Conservation (phyloP, 2,329 filamentous ascomycete genomes). For the Verticillium isaacii region DNA sequence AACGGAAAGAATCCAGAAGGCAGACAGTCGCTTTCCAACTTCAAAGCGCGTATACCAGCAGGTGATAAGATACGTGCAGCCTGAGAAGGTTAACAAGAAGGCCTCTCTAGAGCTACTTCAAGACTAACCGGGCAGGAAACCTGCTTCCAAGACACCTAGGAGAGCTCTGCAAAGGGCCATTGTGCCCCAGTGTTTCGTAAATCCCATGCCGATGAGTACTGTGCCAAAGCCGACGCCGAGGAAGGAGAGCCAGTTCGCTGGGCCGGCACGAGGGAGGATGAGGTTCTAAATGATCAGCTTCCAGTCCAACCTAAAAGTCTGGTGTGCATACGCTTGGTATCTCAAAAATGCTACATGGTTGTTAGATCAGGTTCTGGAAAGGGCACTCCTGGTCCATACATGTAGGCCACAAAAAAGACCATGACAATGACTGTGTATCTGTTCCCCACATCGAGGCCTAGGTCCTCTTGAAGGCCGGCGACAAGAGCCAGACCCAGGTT, state of each 20-base stretch:
- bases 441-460: conserved; percentile 9
- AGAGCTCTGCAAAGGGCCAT: conserved; percentile 20
- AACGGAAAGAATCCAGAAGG: conserved; percentile 9
- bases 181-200: conserved; percentile 18
- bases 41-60: conserved; percentile 31
- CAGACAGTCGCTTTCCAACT: conserved; percentile 19
- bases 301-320: conserved; percentile 2
- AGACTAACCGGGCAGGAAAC: conserved; percentile 19
- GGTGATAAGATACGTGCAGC: conserved; percentile 27
- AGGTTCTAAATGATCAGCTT: conserved; percentile 14
- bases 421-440: conserved; percentile 13
- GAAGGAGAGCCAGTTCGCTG: conserved; percentile 20
- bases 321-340: conserved; percentile 11
- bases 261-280: conserved; percentile 19
- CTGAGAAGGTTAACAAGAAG: neutral
- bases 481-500: conserved; percentile 12
- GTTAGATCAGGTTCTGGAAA: neutral
- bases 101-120: too few relatives aligned
- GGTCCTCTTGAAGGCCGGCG: conserved; percentile 12
- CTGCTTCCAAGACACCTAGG: conserved; percentile 13
- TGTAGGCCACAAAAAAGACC: conserved; percentile 17
- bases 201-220: conserved; percentile 24
- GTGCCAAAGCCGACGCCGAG: conserved; percentile 18
- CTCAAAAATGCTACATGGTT: conserved; percentile 8
- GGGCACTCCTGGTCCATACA: conserved; percentile 10